These are phyloP conservation scores for Vitis hybrid DNA, from an alignment of 177 flowering plant genomes.

Conservation along the genomic window DNA sequence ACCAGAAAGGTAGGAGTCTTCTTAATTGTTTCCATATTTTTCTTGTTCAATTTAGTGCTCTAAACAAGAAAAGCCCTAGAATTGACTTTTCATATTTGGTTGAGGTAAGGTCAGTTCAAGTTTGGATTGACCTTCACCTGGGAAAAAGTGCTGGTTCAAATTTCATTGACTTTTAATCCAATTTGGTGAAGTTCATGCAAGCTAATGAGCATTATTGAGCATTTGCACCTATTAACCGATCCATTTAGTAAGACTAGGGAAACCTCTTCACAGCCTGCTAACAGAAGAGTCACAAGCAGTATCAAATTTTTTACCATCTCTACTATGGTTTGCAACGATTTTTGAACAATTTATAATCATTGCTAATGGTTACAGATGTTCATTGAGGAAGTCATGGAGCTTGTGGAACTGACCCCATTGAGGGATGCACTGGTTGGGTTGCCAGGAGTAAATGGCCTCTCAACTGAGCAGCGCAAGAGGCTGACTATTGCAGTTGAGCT, in stretches of 20 bases:
- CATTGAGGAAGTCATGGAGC: conserved; percentile 62
- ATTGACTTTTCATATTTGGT: too few relatives aligned
- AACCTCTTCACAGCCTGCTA: background rate
- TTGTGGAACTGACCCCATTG: conserved; percentile 47
- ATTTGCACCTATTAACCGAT: background rate
- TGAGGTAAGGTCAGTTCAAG: background rate
- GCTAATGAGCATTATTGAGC: background rate
- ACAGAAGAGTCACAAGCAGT: background rate
- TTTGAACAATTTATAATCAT: too few relatives aligned
- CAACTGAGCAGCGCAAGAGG: too few relatives aligned
- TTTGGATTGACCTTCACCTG: background rate
- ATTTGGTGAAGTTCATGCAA: background rate
- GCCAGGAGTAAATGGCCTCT: too few relatives aligned
- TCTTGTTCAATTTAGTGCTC: too few relatives aligned
- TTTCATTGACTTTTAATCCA: background rate
- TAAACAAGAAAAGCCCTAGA: too few relatives aligned
- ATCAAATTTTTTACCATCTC: too few relatives aligned
- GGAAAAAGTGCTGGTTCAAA: background rate
- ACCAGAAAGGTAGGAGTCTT: too few relatives aligned
- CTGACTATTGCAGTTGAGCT: too few relatives aligned
- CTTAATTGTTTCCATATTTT: background rate
- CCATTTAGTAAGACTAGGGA: background rate
- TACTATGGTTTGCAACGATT: too few relatives aligned
- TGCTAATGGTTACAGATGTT: conserved; percentile 41
- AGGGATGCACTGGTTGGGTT: too few relatives aligned